Base-by-base conservation (phyloP, 2,329 filamentous ascomycete genomes). In the Nothomitra cinnamomea region DNA sequence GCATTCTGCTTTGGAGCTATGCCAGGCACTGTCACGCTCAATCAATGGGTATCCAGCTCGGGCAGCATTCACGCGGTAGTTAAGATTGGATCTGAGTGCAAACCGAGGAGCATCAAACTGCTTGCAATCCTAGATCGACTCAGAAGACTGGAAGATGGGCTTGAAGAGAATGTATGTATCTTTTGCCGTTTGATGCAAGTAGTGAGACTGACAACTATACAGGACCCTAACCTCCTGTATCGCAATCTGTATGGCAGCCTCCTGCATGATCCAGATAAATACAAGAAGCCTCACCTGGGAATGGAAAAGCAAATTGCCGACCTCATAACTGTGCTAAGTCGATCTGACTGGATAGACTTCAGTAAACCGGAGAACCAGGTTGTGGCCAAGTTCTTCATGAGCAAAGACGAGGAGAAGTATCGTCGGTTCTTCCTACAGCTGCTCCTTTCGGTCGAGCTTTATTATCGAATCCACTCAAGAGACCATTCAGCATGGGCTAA, bases 351-450 rank as follows among this genome's bases (percentile, higher is more conserved):
- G 84, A 80, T 83, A 58, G 83, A 88, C 64, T 85, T 87, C 60
- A 83, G 81, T 25, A 70, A 73, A 36, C 76, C 76, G 2, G 77
- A 77, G 61, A 85, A 87, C 60, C 84, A 88, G 61, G 80, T 87
- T 21, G 78, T 82, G 22, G 84, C 84, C 2, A 79, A 80, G 53
- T 87, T 83, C 65, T 83, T 87, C 56, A 80, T 73, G 54, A 70
- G 73, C 36, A 69, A 71, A 17, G 80, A 82, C 58, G 69, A 74
- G 47, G 66, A 70, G 17, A 72, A 74, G 56, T 83, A 82, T 60
- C 74, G 76, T 56, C 74, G 73, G 24, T 87, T 88, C 67, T 87
- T 85, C 64, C 82, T 86, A 63, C 84, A 88, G 65, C 68, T 88
- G n/a, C 71, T 88, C 2, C 73, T 88, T 42, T 83, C 81, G 57